Percentiles rank a stretch among this genome's conserved stretches.
Conservation (phyloP, 1,284 basidiomycete genomes). For the Ceraceosorus guamensis region DNA sequence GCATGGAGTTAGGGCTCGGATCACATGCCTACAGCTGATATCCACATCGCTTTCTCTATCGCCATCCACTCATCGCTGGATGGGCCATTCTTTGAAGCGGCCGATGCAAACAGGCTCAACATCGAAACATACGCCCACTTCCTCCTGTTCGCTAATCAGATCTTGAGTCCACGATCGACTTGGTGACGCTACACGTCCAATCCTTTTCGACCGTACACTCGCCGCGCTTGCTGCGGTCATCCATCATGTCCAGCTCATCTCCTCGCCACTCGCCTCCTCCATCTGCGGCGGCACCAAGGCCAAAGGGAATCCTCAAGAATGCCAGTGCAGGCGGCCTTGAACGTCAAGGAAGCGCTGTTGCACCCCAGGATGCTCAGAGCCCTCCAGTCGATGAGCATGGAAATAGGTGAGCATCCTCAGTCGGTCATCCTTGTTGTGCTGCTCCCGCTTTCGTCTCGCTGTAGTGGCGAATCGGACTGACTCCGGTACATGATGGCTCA, state of each 20-base stretch:
- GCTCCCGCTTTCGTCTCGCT: background rate
- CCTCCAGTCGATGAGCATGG: slow-evolving; percentile 14
- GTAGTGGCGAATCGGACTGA: background rate
- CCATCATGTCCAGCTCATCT: background rate
- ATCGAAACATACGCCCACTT: too few species aligned
- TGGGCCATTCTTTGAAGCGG: too few species aligned
- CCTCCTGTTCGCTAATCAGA: too few species aligned
- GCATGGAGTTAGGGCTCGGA: too few species aligned
- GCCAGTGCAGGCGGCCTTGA: slow-evolving; percentile 19
- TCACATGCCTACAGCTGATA: too few species aligned
- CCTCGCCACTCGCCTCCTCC: slow-evolving; percentile 40
- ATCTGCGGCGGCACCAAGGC: slow-evolving; percentile 37
- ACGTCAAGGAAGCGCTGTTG: slow-evolving; percentile 7
- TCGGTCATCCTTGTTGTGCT: background rate
- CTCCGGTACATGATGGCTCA: background rate
- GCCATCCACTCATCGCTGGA: too few species aligned
- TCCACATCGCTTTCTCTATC: too few species aligned
- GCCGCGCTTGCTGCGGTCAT: too few species aligned
- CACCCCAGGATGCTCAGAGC: background rate
- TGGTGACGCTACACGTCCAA: too few species aligned
- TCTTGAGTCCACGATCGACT: too few species aligned
- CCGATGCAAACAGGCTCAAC: too few species aligned
- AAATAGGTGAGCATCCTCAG: slow-evolving; percentile 8
- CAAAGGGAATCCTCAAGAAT: slow-evolving; percentile 46
- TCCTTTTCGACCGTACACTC: too few species aligned